Base-by-base conservation (phyloP, 1,139 yeast species). In the Pichia sp. region DNA sequence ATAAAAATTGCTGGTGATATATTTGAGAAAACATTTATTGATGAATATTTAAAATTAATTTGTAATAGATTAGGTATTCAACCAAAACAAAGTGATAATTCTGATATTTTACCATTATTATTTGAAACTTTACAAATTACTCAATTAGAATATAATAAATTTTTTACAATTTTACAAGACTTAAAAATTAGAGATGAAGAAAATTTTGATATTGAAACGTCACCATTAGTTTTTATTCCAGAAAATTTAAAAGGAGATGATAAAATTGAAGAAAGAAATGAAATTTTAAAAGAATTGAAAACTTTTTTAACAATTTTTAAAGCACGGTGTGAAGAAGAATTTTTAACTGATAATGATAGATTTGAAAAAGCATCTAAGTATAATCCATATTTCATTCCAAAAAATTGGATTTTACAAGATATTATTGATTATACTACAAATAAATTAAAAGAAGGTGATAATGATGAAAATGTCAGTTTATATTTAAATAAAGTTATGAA, bases 391-490 rank as follows among this genome's bases (percentile, higher is more conserved):
- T 90, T 92, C 58, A 72, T 86, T 16, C 95, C 96, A 16, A 73
- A 92, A 50, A 85, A 82, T 53, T 87, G 96, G 92, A 80, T 90
- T 42, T 68, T 92, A 45, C 90, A 87, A 47, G 92, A 89, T 51
- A 96, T 87, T 0, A 82, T 87, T 43, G 70, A 73, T 30, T 65
- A 66, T 42, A 70, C 77, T 0, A 47, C 45, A 3, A 46, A 40
- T 9, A 41, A 43, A 25, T 9, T 51, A 5, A 22, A 32, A 23
- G 35, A 34, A 3, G 40, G 39, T 20, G 63, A 67, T 41, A 69
- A 67, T 9, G 61, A 66, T 24, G 59, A 61, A n/a, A 61, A 59
- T 35, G 55, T 65, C 23, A 57, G 64, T 3, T 48, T 31, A 1
- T 65, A 71, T 42, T 65, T 84, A 48, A 59, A 73, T 32, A 82